Base-by-base conservation (phyloP, 2,329 filamentous ascomycete genomes). In the Didymella sp. region DNA sequence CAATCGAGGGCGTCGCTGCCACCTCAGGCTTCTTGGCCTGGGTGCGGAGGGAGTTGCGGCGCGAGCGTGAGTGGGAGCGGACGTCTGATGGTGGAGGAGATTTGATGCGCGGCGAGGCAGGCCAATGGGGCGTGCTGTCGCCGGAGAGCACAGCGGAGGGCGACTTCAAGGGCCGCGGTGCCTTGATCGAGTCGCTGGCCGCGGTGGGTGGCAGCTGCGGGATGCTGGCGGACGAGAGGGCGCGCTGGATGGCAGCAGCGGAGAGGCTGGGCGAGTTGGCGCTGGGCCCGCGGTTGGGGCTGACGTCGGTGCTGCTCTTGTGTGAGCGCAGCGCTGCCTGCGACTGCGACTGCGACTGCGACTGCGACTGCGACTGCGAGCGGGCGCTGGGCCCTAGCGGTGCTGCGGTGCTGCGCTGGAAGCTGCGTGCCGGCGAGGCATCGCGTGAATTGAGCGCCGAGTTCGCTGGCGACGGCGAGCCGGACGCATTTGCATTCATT, bases 101-200 rank as follows among this genome's bases (percentile, higher is more conserved):
- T 73, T 88, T 89, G 62, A 95, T 75, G 60, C 90, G 85, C 42
- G 91, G 90, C 43, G 90, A 93, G 59, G 89, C 78, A 24, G 91
- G 89, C 90, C 90, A 94, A 76, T 88, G 85, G 60, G 86, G 86
- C 50, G 83, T 83, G 56, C 69, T 79, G 51, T 77, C 76, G 47
- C 77, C 77, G 52, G 74, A 76, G 37, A 76, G 77, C 58, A 75
- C 71, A 37, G 81, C 64, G 49, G 89, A 82, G 48, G 79, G 71
- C 22, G 79, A 73, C 74, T 92, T 92, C 68, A 88, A 84, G 13
- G 89, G 85, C 60, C 84, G 83, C 41, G 87, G 82, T 51, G 85
- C 80, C 76, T 87, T 87, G 47, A 84, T 80, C 6, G 84, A 76
- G 61, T 96, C 90, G 56, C 86, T 81, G 37, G 81, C 75, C 6